Base-by-base conservation (phyloP, 1,284 basidiomycete genomes). In the Ceratobasidium sp. region DNA sequence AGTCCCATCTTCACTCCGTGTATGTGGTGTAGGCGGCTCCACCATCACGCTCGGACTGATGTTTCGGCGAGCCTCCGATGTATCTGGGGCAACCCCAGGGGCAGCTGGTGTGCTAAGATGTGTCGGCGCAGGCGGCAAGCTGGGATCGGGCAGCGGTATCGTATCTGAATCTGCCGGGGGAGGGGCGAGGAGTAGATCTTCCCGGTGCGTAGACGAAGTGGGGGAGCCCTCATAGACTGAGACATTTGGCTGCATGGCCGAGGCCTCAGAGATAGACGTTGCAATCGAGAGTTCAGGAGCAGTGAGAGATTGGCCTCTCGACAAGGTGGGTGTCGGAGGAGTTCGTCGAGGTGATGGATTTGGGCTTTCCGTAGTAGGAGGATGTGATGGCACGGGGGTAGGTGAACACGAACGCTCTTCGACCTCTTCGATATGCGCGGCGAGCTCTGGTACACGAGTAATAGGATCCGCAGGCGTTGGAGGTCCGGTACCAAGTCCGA, bases 181-280 rank as follows among this genome's bases (percentile, higher is more conserved):
- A 9, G 55, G 16, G 23, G 35, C 32, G 41, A 18, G 64, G 32
- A 14, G 23, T 8, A 23, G 6, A 46, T 67, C 30, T 23, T 64
- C 64, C 13, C 18, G 49, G 23, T 55, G 49, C 7, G 50, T 23
- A 35, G 64, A 67, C 21, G 64, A 55, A 16, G 64, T 35, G 23
- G 64, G 50, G 11, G 64, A 67, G 32, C 64, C 50, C 13, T 54
- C 64, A 35, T 67, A 67, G 23, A 67, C 49, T 7, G 64, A 67
- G 41, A 67, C 44, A 23, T 67, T 67, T 2, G 21, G 64, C 30
- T 55, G 21, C 16, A 44, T 9, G 35, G 30, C 64, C 18, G 55
- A 58, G 35, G 26, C 35, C 18, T 30, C 55, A 67, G 64, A 67
- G 13, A 67, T 55, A 28, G 64, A 67, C 23, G 64, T 67, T 26